A percentile compares a stretch with the other conserved stretches of the same genome.
Evolutionary conservation across 1,139 yeast species (phyloP).

Genomic region (Candida dubliniensis): DNA sequence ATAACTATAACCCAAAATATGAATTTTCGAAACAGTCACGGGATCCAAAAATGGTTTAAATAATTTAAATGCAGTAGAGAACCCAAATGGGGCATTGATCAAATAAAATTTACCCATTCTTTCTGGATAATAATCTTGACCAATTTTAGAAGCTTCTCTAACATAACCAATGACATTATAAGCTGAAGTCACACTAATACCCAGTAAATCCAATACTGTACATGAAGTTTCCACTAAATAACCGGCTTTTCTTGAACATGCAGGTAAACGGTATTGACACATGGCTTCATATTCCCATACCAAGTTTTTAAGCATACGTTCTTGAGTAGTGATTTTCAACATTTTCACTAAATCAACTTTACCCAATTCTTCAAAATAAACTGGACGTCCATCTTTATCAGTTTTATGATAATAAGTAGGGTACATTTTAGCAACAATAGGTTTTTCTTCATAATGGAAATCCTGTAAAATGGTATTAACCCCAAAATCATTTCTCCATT

Average conservation of each 20-base stretch:
- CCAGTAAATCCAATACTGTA: slow-evolving; percentile 92
- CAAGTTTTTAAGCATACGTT: slow-evolving; percentile 91
- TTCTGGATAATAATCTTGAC: slow-evolving; percentile 98
- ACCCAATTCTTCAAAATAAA: slow-evolving; percentile 92
- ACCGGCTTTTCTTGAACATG: slow-evolving; percentile 84
- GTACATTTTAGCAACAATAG: slow-evolving; percentile 81
- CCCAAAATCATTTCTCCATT: slow-evolving; percentile 88
- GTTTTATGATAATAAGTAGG: slow-evolving; percentile 98
- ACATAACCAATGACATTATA: slow-evolving; percentile 85
- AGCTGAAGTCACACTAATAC: slow-evolving; percentile 82
- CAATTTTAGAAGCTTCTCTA: slow-evolving; percentile 87
- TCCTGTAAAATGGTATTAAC: slow-evolving; percentile 82
- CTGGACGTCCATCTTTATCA: slow-evolving; percentile 95
- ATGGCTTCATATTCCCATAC: slow-evolving; percentile 98
- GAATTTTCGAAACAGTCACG: slow-evolving; percentile 95
- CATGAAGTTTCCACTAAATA: slow-evolving; percentile 90
- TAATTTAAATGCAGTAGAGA: slow-evolving; percentile 86
- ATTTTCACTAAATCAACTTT: slow-evolving; percentile 83
- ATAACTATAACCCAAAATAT: slow-evolving; percentile 79
- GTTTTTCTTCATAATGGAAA: slow-evolving; percentile 88
- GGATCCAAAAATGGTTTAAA: slow-evolving; percentile 96
- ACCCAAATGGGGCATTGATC: slow-evolving; percentile 97
- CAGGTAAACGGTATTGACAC: slow-evolving; percentile 81
- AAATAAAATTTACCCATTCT: slow-evolving; percentile 97
- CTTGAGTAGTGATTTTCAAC: slow-evolving; percentile 92